These are phyloP conservation scores for Anaeramoeba flamelloides DNA, from an alignment of 78 protist genomes.

Conservation along the genomic window DNA sequence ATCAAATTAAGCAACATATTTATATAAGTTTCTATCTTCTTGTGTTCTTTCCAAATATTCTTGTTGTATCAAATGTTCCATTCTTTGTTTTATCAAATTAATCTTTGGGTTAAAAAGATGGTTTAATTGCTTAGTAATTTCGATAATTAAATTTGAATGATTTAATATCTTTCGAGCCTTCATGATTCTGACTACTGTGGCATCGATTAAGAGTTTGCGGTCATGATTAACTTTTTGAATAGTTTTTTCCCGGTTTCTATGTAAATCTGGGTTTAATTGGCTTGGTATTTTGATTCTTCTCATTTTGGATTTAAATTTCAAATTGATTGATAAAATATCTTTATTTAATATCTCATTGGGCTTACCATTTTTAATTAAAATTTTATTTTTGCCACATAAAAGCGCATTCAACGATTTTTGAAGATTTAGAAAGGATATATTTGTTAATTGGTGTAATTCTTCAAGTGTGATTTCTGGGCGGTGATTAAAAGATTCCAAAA, in stretches of 20 bases:
- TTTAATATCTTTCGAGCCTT: background rate
- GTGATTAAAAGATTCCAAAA: too few relatives aligned
- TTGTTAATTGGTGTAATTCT: conserved; percentile 17
- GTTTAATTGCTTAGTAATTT: background rate
- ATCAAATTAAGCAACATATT: background rate
- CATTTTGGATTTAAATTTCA: background rate
- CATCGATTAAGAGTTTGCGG: background rate
- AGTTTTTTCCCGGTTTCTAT: background rate
- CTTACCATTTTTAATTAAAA: conserved; percentile 6
- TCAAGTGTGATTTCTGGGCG: too few relatives aligned
- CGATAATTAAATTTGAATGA: background rate
- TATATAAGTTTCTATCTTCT: background rate
- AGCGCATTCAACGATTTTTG: conserved; percentile 20
- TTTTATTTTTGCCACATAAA: conserved; percentile 2
- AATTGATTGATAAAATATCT: background rate
- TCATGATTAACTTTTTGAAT: background rate
- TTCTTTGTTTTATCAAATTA: background rate
- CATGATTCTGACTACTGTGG: background rate
- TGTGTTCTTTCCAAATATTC: background rate
- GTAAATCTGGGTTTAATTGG: too few relatives aligned
- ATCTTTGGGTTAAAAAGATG: background rate
- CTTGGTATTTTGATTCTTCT: background rate
- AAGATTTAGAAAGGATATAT: conserved; percentile 18
- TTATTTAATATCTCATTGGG: too few relatives aligned
- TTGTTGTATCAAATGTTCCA: background rate